Percentiles rank a stretch among this genome's conserved stretches.
These are phyloP conservation scores for Colletotrichum kahawae DNA, from an alignment of 2,329 filamentous ascomycete genomes.

Conservation along the genomic window DNA sequence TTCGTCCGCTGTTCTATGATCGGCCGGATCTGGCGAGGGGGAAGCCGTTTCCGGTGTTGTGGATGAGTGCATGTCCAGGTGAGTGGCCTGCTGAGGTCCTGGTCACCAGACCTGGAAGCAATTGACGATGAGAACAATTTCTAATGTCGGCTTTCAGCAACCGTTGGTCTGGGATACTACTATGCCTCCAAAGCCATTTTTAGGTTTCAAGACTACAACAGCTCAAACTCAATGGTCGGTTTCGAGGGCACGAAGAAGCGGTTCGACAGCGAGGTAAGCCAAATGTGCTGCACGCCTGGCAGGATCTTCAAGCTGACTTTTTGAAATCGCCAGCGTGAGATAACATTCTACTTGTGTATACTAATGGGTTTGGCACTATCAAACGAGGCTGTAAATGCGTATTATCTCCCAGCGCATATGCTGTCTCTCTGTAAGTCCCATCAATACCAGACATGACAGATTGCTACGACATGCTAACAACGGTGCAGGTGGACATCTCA, in stretches of 20 bases:
- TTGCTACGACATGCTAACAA: not conserved
- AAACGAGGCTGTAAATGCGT: slow-evolving; percentile 26
- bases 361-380: slow-evolving; percentile 26
- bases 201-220: slow-evolving; percentile 20
- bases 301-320: not conserved
- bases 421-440: slow-evolving; percentile 23
- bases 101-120: not conserved
- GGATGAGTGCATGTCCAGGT: slow-evolving; percentile 40
- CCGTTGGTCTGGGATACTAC: slow-evolving; percentile 42
- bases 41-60: slow-evolving; percentile 37
- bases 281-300: fast-evolving
- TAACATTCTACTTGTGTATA: slow-evolving; percentile 17
- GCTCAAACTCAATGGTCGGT: not conserved
- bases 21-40: slow-evolving; percentile 25
- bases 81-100: not conserved
- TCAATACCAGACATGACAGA: fast-evolving
- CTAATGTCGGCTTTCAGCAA: slow-evolving; percentile 16
- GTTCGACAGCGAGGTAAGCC: slow-evolving; percentile 11
- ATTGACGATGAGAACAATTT: fast-evolving
- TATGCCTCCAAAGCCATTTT: slow-evolving; percentile 28
- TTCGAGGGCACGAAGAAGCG: slow-evolving; percentile 13
- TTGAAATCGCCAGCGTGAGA: not conserved
- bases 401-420: slow-evolving; percentile 27
- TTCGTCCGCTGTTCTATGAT: slow-evolving; percentile 36
- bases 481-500: not conserved